These are phyloP conservation scores for Discostella pseudostelligera DNA, from an alignment of 108 stramenopile genomes.

Conservation along the genomic window DNA sequence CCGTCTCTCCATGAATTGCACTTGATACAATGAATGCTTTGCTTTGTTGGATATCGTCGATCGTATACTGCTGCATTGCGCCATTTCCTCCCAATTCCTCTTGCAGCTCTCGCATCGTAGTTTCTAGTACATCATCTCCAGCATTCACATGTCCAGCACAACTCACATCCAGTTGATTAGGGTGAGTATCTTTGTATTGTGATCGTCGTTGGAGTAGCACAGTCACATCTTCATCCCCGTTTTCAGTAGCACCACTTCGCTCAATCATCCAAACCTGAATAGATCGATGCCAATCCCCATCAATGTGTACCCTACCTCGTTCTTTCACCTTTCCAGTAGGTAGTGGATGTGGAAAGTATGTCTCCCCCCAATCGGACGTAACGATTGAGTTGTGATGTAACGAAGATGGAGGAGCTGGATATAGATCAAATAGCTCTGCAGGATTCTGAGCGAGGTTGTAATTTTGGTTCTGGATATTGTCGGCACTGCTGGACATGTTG, in stretches of 20 bases:
- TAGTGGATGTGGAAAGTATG: constrained; percentile 34
- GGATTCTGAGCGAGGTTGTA: constrained; percentile 38
- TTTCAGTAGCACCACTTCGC: not conserved
- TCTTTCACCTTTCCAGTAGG: constrained; percentile 38
- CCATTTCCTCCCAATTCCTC: constrained; percentile 44
- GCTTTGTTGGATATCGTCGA: constrained; percentile 18
- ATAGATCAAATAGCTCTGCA: constrained; percentile 39
- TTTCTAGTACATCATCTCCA: constrained; percentile 31
- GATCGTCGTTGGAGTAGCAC: constrained; percentile 45
- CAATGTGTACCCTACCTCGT: constrained; percentile 26
- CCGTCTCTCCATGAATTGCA: constrained; percentile 41
- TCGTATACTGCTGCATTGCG: constrained; percentile 1
- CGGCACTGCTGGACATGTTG: not conserved
- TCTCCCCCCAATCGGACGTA: constrained; percentile 29
- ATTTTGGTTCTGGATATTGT: constrained; percentile 7
- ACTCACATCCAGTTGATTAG: constrained; percentile 41
- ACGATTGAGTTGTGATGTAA: constrained; percentile 29
- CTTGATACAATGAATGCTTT: constrained; percentile 39
- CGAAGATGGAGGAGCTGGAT: constrained; percentile 29
- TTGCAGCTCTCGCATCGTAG: constrained; percentile 37
- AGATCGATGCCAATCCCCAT: constrained; percentile 50
- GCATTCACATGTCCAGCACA: constrained; percentile 50
- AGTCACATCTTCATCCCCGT: not conserved
- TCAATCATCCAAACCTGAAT: constrained; percentile 43
- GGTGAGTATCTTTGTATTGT: constrained; percentile 47